Evolutionary conservation across 768 basidiomycete genomes (phyloP), one percentile per base, ranked within the genome.

Genomic region (Auriscalpium microsporum): DNA sequence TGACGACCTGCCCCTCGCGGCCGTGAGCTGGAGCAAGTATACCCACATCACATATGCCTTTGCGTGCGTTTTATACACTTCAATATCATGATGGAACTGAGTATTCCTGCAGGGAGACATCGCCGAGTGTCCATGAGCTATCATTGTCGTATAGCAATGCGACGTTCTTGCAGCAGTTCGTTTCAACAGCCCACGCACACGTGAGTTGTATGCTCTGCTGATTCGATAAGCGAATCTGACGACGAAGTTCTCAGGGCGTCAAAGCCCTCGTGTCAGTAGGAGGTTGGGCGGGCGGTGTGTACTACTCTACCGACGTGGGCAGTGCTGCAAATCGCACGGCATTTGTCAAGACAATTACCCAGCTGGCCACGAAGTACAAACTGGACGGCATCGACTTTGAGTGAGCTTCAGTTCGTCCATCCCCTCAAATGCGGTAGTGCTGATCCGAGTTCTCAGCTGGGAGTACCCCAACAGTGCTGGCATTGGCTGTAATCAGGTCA

Each of bases 11-110:
- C 65, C 79, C 11, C 72, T 78, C 4, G 62, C 62, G 45, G 64
- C 70, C 11, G 71, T 84, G 55, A 73, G 77, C 21, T 84, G 82
- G 82, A 56, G 66, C 34, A 81, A 80, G 62, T 83, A 82, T 61
- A 78, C 71, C 46, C 67, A 78, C 47, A 62, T 84, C 68, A 77
- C 73, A 33, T 85, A 82, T 67, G 76, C 82, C 45, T 84, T 85
- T 59, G 83, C 76, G 83, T 84, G 61, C 71, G 79, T 78, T 4
- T 16, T 13, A 10, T 75, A 81, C 42, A 83, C 84, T 60, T 83
- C 75, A 21, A 21, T 21, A 21, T 83, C 59, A 35, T 5, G 3
- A 23, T 44, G 28, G 28, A 17, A 33, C 14, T 1, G 28, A 16
- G 11, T 8, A 33, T 9, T 34, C 28, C 4, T 17, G 3, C 6